Evolutionary conservation across 371 early-diverging fungal species (phyloP).

Genomic region (Actinomortierella ambigua): DNA sequence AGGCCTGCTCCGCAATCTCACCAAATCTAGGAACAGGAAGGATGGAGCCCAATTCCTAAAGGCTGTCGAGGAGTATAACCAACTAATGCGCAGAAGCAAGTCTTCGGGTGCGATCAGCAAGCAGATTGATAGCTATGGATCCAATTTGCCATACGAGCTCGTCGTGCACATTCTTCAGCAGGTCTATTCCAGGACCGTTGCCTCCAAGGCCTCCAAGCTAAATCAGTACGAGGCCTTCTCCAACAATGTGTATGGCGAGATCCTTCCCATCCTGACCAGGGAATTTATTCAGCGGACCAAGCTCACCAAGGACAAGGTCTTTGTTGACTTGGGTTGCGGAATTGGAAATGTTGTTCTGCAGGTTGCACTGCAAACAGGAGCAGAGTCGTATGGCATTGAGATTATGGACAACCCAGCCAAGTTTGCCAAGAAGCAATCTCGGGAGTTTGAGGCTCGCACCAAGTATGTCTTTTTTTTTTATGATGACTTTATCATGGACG

Average conservation of each 20-base stretch:
- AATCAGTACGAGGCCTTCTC: slow-evolving; percentile 91
- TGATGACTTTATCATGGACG: no score
- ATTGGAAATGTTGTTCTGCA: slow-evolving; percentile 97
- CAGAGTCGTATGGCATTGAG: slow-evolving; percentile 89
- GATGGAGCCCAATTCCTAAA: slow-evolving; percentile 69
- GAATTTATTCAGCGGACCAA: slow-evolving; percentile 81
- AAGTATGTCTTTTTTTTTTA: slow-evolving; percentile 50
- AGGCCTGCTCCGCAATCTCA: slow-evolving; percentile 80
- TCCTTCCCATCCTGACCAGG: slow-evolving; percentile 81
- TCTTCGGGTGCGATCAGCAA: slow-evolving; percentile 45
- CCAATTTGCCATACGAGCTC: slow-evolving; percentile 66
- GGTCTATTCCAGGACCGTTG: slow-evolving; percentile 87
- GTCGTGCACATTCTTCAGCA: slow-evolving; percentile 88
- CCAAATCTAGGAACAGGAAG: slow-evolving; percentile 78
- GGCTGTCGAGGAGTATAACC: slow-evolving; percentile 78
- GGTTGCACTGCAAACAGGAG: slow-evolving; percentile 88
- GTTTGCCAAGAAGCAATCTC: slow-evolving; percentile 77
- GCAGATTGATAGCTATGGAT: slow-evolving; percentile 44
- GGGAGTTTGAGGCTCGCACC: slow-evolving; percentile 86
- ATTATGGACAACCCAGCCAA: slow-evolving; percentile 88
- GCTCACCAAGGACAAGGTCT: slow-evolving; percentile 69
- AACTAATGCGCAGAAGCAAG: slow-evolving; percentile 53
- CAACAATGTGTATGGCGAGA: slow-evolving; percentile 96
- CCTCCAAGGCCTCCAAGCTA: slow-evolving; percentile 80
- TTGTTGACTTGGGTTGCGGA: slow-evolving; percentile 94